phyloP scores from a whole-genome alignment of 495 filamentous ascomycete species.

The Penicillium atrosanguineum region DNA sequence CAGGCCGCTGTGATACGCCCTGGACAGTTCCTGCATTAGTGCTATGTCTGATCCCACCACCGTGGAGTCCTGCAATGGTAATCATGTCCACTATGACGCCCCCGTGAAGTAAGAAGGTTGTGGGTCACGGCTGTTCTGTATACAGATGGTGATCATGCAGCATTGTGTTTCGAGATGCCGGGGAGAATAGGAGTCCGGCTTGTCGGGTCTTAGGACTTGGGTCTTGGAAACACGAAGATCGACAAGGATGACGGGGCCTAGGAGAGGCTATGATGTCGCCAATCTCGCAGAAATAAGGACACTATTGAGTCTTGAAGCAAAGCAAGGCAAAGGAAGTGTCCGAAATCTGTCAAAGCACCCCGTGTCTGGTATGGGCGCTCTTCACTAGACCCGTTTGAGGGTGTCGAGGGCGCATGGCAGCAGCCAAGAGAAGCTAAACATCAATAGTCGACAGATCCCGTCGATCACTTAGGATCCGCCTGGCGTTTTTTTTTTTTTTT shows the following conservation, averaged over 20 bases:
- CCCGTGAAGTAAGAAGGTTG: background rate
- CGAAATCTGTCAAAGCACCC: background rate
- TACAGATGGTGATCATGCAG: background rate
- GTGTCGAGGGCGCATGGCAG: slow-evolving; percentile 26
- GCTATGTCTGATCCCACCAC: slow-evolving; percentile 22
- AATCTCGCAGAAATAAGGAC: background rate
- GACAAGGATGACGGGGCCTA: background rate
- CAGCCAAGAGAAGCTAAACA: slow-evolving; percentile 41
- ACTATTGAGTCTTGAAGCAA: slow-evolving; percentile 29
- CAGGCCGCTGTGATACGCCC: slow-evolving; percentile 2
- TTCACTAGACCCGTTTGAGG: background rate
- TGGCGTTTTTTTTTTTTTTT: slow-evolving; percentile 23
- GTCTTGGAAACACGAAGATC: background rate
- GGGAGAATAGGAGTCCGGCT: background rate
- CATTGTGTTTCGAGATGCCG: slow-evolving; percentile 3
- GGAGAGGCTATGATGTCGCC: background rate
- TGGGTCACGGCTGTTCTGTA: background rate
- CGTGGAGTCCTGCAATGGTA: slow-evolving; percentile 17
- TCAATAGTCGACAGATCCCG: slow-evolving; percentile 49
- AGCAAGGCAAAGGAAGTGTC: background rate
- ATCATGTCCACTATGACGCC: slow-evolving; percentile 11
- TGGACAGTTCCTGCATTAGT: slow-evolving; percentile 48
- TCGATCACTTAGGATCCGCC: slow-evolving; percentile 42
- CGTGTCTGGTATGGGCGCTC: background rate
- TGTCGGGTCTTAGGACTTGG: background rate